Base-by-base conservation (phyloP, 163 green algal species). In the Scenedesmus sp. region DNA sequence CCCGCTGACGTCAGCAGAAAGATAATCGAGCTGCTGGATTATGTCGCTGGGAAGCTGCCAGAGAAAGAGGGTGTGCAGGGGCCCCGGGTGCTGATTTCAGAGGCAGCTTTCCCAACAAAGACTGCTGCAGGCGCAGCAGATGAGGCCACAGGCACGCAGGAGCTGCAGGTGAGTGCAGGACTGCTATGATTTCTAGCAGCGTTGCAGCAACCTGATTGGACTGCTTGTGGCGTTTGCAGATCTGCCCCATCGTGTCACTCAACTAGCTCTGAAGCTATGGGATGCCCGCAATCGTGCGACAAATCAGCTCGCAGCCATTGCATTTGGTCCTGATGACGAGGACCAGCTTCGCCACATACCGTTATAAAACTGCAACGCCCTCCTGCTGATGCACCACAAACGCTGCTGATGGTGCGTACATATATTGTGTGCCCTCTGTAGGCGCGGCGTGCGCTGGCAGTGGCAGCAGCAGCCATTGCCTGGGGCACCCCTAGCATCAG, bases 21-120 rank as follows among this genome's bases (percentile, higher is more conserved):
- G 62, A 70, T 70, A 70, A 70, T 12, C 62, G 13, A 88, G 34
- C 57, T 88, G 23, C 83, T 88, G n/a, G 83, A 88, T 76, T 62
- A 88, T 23, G 57, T 77, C 23, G 9, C 8, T 13, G 9, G 23
- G 2, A 55, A 55, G 57, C 59, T 88, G 23, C 7, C 18, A 26
- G 18, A 18, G 56, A 74, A 88, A 20, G 34, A 60, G 57, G 83
- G 59, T 23, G 15, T 88, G 6, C 20, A 60, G 34, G 83, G n/a
- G 57, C 20, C 83, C 5, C 34, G 82, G 6, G 82, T 87, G 82
- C 54, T 67, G 82, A 73, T 57, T 87, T 84, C 54, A 62, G 77
- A 59, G 10, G 34, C 23, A 6, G 83, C 46, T 12, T 88, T 77
- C n/a, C 83, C 83, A 2, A 9, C 16, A 57, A 60, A 57, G 59